Evolutionary conservation across 345 rosid genomes (phyloP).

Genomic region (Diplotaxis tenuifolia): DNA sequence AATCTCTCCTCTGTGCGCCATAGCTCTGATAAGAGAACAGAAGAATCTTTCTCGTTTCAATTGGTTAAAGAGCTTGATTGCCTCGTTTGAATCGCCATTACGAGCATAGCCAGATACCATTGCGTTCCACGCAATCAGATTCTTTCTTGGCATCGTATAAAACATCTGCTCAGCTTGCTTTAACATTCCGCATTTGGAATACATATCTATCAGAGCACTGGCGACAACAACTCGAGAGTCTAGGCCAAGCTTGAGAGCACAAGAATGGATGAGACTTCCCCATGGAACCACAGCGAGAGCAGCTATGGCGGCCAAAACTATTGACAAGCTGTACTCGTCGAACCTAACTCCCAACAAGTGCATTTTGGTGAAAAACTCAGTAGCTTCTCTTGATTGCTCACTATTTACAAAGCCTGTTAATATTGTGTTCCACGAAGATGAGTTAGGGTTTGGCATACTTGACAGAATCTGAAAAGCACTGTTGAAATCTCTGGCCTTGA

Average conservation of each 20-base stretch:
- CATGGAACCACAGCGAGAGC: constrained; percentile 53
- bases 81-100: constrained; percentile 52
- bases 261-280: constrained; percentile 67
- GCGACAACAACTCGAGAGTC: constrained; percentile 56
- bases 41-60: constrained; percentile 42
- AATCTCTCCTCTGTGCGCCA: constrained; percentile 61
- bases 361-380: constrained; percentile 56
- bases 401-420: constrained; percentile 64
- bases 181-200: constrained; percentile 72
- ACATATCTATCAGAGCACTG: constrained; percentile 75
- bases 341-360: constrained; percentile 41
- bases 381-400: constrained; percentile 47
- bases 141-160: constrained; percentile 46
- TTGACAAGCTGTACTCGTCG: constrained; percentile 64
- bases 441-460: constrained; percentile 53
- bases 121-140: constrained; percentile 70
- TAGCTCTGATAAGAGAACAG: constrained; percentile 60
- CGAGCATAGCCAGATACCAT: constrained; percentile 74
- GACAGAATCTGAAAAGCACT: constrained; percentile 48
- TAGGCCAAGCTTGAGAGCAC: constrained; percentile 40
- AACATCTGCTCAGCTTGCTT: constrained; percentile 53
- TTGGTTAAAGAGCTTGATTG: constrained; percentile 46
- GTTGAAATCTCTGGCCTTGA: constrained; percentile 57
- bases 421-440: constrained; percentile 86
- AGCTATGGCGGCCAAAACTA: constrained; percentile 62